A percentile compares a stretch with the other conserved stretches of the same genome.
Evolutionary conservation across 179 eudicot species (phyloP).

Genomic region (Pouteria campechiana): DNA sequence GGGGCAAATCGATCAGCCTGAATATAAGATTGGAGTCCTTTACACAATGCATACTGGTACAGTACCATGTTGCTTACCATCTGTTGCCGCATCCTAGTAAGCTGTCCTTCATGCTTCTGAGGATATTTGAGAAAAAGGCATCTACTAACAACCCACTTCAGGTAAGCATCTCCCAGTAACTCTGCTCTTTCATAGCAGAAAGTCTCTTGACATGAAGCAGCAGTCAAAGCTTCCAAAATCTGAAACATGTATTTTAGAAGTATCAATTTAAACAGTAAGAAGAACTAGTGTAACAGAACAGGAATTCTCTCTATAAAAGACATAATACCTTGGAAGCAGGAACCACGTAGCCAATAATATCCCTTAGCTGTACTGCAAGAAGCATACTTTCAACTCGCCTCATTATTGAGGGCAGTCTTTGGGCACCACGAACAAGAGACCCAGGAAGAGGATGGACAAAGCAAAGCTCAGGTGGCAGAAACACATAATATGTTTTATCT

Average conservation of each 20-base stretch:
- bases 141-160: slow-evolving; percentile 97
- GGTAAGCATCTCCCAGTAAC: slow-evolving; percentile 94
- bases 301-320: too few relatives aligned
- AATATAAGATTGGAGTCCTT: slow-evolving; percentile 87
- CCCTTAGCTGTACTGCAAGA: slow-evolving; percentile 89
- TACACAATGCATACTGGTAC: slow-evolving; percentile 72
- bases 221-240: slow-evolving; percentile 97
- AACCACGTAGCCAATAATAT: slow-evolving; percentile 55
- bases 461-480: slow-evolving; percentile 91
- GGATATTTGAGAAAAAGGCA: slow-evolving; percentile 91
- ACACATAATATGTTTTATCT: slow-evolving; percentile 93
- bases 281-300: too few relatives aligned
- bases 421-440: slow-evolving; percentile 91
- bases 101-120: slow-evolving; percentile 98
- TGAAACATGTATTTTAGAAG: slow-evolving; percentile 29
- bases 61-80: slow-evolving; percentile 97
- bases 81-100: slow-evolving; percentile 94
- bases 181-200: slow-evolving; percentile 99
- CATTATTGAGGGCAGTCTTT: slow-evolving; percentile 95
- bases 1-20: slow-evolving; percentile 99
- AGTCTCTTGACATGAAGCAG: slow-evolving; percentile 99
- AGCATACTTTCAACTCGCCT: slow-evolving; percentile 96
- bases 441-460: slow-evolving; percentile 95
- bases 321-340: slow-evolving; percentile 68
- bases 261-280: too few relatives aligned